Evolutionary conservation across 371 early-diverging fungal genomes (phyloP).

Genomic region (Saksenaea oblongispora): DNA sequence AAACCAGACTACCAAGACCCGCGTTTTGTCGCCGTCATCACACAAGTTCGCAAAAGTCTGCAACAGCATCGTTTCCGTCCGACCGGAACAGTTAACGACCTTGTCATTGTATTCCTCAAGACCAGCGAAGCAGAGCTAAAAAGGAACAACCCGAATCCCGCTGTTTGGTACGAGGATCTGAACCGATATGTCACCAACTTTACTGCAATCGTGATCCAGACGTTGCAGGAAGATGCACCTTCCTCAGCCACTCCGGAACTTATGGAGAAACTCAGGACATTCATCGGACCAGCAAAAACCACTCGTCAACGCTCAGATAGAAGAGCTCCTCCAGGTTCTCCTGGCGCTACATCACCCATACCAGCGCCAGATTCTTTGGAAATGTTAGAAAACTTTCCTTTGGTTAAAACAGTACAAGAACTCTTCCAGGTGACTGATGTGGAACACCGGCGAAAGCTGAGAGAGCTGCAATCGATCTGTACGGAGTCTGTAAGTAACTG

Average conservation of each 20-base stretch:
- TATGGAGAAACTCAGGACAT: conserved; percentile 15
- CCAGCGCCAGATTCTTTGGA: conserved; percentile 4
- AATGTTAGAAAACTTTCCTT: conserved; percentile 20
- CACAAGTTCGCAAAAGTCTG: conserved; percentile 26
- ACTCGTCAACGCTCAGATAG: conserved; percentile 6
- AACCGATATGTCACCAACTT: conserved; percentile 35
- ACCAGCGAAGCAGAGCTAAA: conserved; percentile 38
- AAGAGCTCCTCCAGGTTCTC: background rate
- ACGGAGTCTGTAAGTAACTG: conserved; percentile 30
- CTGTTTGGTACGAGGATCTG: conserved; percentile 34
- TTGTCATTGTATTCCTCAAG: conserved; percentile 33
- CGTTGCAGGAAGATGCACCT: conserved; percentile 40
- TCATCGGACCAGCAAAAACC: conserved; percentile 5
- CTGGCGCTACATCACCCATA: background rate
- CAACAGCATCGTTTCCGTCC: conserved; percentile 36
- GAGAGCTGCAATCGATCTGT: conserved; percentile 22
- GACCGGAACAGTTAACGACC: conserved; percentile 37
- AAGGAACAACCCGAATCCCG: conserved; percentile 36
- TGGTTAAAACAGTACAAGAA: conserved; percentile 25
- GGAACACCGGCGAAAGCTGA: conserved; percentile 23
- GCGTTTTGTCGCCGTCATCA: conserved; percentile 24
- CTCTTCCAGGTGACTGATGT: conserved; percentile 25
- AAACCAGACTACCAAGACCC: conserved; percentile 33
- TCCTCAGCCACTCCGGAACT: conserved; percentile 30
- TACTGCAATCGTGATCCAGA: conserved; percentile 29